A percentile compares a stretch with the other conserved stretches of the same genome.
Evolutionary conservation across 495 filamentous ascomycete genomes (phyloP).

Genomic region (Terfezia boudieri): DNA sequence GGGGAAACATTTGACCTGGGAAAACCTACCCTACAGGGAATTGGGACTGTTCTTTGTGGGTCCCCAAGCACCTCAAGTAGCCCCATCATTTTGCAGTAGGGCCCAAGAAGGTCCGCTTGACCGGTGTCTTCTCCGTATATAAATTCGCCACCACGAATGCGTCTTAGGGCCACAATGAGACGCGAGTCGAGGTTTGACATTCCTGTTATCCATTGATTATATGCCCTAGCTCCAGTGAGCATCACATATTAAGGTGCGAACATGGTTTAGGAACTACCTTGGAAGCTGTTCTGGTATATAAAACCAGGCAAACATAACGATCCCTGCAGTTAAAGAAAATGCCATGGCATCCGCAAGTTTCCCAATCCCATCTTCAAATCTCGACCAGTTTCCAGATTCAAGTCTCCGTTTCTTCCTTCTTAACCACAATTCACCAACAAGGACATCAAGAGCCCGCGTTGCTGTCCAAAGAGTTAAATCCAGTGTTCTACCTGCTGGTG

Average conservation of each 20-base stretch:
- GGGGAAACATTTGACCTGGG: too few relatives aligned
- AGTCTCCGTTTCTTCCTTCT: slow-evolving; percentile 15
- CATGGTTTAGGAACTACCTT: slow-evolving; percentile 4
- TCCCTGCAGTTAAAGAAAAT: slow-evolving; percentile 52
- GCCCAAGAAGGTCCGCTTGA: slow-evolving; percentile 42
- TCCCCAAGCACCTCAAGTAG: slow-evolving; percentile 56
- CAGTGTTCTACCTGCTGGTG: slow-evolving; percentile 43
- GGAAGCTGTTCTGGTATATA: slow-evolving; percentile 17
- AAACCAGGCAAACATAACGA: slow-evolving; percentile 42
- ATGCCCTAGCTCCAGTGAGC: slow-evolving; percentile 23
- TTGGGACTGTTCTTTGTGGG: slow-evolving; percentile 46
- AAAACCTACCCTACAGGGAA: slow-evolving; percentile 42
- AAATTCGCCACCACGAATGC: slow-evolving; percentile 38
- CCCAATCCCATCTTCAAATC: slow-evolving; percentile 23
- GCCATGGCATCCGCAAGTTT: slow-evolving; percentile 41
- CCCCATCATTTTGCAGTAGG: slow-evolving; percentile 52
- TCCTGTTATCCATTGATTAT: slow-evolving; percentile 67
- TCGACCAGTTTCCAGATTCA: slow-evolving; percentile 6
- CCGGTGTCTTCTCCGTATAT: slow-evolving; percentile 62
- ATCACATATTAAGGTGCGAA: neutral
- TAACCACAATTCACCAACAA: slow-evolving; percentile 43
- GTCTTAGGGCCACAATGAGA: slow-evolving; percentile 50
- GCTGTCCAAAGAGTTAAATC: slow-evolving; percentile 70
- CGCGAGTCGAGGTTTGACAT: slow-evolving; percentile 61
- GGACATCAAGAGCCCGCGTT: slow-evolving; percentile 50